Conservation (phyloP, 257 asterid genomes). For the Solanum ossicruentum region DNA sequence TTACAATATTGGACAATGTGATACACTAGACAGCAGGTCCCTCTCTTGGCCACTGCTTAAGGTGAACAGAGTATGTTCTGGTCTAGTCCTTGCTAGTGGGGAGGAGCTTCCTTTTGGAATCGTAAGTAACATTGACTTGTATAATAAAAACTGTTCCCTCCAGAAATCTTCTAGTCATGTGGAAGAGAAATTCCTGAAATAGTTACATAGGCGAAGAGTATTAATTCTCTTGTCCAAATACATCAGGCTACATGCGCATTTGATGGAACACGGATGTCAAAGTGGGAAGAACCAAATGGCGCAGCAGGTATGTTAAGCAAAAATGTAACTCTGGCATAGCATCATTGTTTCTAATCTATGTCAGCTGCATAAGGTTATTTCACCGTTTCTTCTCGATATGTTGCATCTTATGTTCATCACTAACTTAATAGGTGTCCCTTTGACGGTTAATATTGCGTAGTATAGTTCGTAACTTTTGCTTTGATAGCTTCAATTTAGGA, state of each 20-base stretch:
- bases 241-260: constrained; percentile 79
- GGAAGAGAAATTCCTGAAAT: not conserved
- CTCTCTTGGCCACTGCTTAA: constrained; percentile 83
- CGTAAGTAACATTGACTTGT: constrained; percentile 38
- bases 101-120: constrained; percentile 98
- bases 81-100: constrained; percentile 84
- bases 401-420: not conserved
- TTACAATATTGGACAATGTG: constrained; percentile 25
- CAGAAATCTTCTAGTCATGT: not conserved
- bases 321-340: not conserved
- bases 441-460: not conserved
- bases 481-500: not conserved
- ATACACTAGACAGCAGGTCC: constrained; percentile 34
- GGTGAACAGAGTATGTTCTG: constrained; percentile 67
- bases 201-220: not conserved
- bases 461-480: not conserved
- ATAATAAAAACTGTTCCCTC: not conserved
- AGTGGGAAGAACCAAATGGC: constrained; percentile 99
- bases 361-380: not conserved
- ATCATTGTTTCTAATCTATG: not conserved
- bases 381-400: not conserved
- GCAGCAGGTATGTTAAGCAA: constrained; percentile 52
- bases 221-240: not conserved
- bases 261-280: constrained; percentile 96
- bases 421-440: not conserved